Evolutionary conservation across 129 eudicot species (phyloP).

Genomic region (Artemisia argyi): DNA sequence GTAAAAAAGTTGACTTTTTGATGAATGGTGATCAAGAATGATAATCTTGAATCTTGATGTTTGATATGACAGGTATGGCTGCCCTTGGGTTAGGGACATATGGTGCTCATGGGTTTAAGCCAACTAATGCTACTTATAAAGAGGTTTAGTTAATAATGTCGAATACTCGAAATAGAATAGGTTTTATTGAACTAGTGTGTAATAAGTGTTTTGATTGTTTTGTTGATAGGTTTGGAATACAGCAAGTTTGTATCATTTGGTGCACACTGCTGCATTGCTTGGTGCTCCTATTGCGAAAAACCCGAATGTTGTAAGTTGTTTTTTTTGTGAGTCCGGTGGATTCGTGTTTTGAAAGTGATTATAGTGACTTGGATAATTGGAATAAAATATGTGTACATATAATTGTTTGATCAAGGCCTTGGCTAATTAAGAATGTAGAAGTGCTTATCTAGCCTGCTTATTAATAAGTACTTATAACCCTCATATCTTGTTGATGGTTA

Average conservation of each 20-base stretch:
- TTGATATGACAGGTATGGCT: conserved; percentile 55
- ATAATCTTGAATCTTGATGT: background rate
- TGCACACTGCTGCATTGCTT: conserved; percentile 88
- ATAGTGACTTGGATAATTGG: no score
- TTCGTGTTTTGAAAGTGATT: conserved; percentile 7
- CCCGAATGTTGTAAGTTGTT: conserved; percentile 67
- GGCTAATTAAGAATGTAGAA: no score
- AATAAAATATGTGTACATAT: no score
- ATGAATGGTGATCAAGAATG: no score
- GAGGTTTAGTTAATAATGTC: conserved; percentile 41
- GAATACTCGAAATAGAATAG: background rate
- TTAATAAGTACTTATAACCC: no score
- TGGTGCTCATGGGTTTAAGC: conserved; percentile 95
- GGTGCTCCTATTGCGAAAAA: conserved; percentile 77
- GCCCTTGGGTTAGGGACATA: conserved; percentile 90
- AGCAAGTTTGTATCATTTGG: conserved; percentile 87
- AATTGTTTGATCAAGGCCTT: no score
- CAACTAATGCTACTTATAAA: conserved; percentile 71
- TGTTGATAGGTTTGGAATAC: conserved; percentile 82
- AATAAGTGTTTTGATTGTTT: background rate
- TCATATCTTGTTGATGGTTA: no score
- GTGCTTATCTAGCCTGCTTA: no score
- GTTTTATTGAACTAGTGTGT: background rate
- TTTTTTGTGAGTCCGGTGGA: background rate
- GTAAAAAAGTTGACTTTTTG: background rate